A percentile compares a stretch with the other conserved stretches of the same genome.
Conservation (phyloP, 208 protist genomes). For the Crithidia brevicula region DNA sequence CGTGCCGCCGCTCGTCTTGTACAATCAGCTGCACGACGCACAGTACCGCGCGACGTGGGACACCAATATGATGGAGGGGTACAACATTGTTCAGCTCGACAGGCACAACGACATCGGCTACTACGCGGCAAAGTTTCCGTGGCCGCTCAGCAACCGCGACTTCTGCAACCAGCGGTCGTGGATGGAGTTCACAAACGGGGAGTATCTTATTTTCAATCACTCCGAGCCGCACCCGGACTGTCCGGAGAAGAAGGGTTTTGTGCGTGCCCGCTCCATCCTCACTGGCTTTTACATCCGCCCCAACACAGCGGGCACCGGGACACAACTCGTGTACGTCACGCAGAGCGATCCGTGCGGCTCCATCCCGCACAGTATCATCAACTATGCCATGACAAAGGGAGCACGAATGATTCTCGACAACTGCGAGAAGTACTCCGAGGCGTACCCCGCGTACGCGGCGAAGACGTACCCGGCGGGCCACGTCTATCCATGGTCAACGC, state of each 20-base stretch:
- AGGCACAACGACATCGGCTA: conserved; percentile 91
- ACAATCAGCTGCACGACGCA: conserved; percentile 88
- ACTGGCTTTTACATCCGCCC: conserved; percentile 87
- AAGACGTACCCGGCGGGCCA: conserved; percentile 63
- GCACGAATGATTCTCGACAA: conserved; percentile 67
- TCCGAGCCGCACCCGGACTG: conserved; percentile 80
- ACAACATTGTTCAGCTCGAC: conserved; percentile 85
- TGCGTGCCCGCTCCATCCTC: conserved; percentile 83
- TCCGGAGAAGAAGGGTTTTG: conserved; percentile 76
- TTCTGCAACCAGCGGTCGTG: conserved; percentile 94
- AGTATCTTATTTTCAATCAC: conserved; percentile 94
- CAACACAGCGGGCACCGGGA: conserved; percentile 35
- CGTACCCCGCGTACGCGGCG: conserved; percentile 62
- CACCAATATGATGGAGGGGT: conserved; percentile 85
- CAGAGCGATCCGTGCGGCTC: conserved; percentile 87
- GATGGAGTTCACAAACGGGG: conserved; percentile 90
- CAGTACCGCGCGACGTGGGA: conserved; percentile 88
- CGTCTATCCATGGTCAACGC: conserved; percentile 74
- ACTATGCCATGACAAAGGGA: conserved; percentile 73
- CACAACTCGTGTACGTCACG: conserved; percentile 79
- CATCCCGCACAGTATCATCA: conserved; percentile 83
- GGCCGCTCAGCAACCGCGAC: conserved; percentile 87
- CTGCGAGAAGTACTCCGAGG: conserved; percentile 64
- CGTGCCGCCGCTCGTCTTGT: conserved; percentile 71
- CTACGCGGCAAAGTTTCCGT: conserved; percentile 88